Base-by-base conservation (phyloP, 352 stramenopile genomes). In the Plasmopara halstedii region DNA sequence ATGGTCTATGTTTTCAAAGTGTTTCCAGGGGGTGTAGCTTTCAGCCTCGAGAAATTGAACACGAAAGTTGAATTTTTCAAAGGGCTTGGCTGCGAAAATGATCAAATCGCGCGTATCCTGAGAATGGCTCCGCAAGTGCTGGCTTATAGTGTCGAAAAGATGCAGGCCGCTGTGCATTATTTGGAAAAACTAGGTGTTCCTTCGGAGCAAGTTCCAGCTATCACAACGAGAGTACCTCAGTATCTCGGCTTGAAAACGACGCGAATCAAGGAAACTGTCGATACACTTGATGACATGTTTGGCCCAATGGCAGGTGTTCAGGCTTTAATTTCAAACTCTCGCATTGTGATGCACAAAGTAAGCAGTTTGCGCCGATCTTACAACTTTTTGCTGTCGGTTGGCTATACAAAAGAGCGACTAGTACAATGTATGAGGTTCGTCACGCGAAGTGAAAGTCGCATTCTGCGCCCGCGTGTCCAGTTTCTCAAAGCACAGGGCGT, bases 261-360 rank as follows among this genome's bases (percentile, higher is more conserved):
- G 2, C 50, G 58, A 20, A 67, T 86, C 20, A 41, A 77, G 27
- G 53, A 52, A 22, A 83, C 78, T 37, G 41, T 84, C 10, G 20
- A 55, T 6, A 40, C 54, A 17, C 23, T 84, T 22, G 58, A 83
- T 14, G 49, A 60, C 64, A 29, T 37, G 58, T 19, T 79, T 37
- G 71, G 74, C 10, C 22, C n/a, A 2, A 58, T 58, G 5, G 40
- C 37, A 20, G 67, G 51, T 0, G 20, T 51, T 4, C 13, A 21
- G 2, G 27, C 67, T 18, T 66, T 73, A 53, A 6, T 50, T 4
- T 29, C 25, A 1, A 69, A 61, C 21, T 46, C 53, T 11, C 68
- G 67, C 31, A 46, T 85, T 17, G 56, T 85, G 25, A 85, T 83
- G 70, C 57, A 49, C 56, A 85, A 76, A 52, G 43, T 63, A 4